Base-by-base conservation (phyloP, 257 asterid species). In the Echites panduratus region DNA sequence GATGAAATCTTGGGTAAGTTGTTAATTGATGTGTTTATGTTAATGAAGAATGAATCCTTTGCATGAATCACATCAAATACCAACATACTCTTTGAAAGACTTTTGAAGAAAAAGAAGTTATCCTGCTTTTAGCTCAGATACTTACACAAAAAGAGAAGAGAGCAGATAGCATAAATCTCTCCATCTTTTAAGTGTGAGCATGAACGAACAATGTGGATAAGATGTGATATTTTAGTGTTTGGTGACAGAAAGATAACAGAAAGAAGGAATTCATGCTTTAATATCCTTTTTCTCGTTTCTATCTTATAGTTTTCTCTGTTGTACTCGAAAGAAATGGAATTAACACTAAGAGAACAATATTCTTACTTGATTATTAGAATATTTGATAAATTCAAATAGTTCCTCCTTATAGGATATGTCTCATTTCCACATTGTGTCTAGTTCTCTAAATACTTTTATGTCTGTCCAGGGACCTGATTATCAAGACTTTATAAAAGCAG, bases 401-500 rank as follows among this genome's bases (percentile, higher is more conserved):
- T 32, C 12, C 38, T 50, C 20, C n/a, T 53, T 27, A 7, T 17
- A n/a, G n/a, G 75, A 17, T 63, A 7, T n/a, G n/a, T n/a, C n/a
- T n/a, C n/a, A 49, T 13, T 16, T 53, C 24, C 17, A 7, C 27
- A 40, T 72, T 7, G 11, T 0, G 2, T 43, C 61, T 48, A 0
- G 66, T 58, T 63, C 12, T 11, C 50, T 43, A 52, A 68, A 43
- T 52, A 35, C 19, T 19, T 53, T 4, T 50, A 16, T 49, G 59
- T 78, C 70, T 71, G 59, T 20, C 74, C 89, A 95, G 99, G 99
- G 94, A 80, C 75, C 81, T 53, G 88, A 87, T 68, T 88, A 92
- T 74, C 89, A 75, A 72, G 96, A 85, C 70, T 95, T 89, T 71
- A 22, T 78, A 35, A 89, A 86, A 81, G 96, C 97, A 75, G 96